Percentiles rank a stretch among this genome's conserved stretches.
Conservation (phyloP, 2,329 filamentous ascomycete species). For the Sclerotinia minor region DNA sequence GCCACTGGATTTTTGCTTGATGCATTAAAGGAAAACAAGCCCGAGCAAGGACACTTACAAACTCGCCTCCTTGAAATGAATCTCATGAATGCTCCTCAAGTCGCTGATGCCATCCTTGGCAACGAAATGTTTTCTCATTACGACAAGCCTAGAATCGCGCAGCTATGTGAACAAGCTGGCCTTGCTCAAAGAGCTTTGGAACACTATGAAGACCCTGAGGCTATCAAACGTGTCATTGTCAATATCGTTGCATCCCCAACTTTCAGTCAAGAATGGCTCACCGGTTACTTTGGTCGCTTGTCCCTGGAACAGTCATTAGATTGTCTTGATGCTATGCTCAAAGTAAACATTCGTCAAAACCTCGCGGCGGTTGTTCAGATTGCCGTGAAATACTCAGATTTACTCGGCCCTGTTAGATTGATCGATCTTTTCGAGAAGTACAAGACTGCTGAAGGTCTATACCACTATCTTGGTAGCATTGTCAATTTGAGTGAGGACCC, state of each 20-base stretch:
- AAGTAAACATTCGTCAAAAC: constrained; percentile 94
- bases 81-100: constrained; percentile 90
- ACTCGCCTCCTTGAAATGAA: constrained; percentile 98
- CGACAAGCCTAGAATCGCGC: constrained; percentile 84
- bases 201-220: constrained; percentile 86
- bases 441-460: constrained; percentile 93
- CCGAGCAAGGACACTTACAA: constrained; percentile 90
- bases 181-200: constrained; percentile 85
- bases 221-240: constrained; percentile 86
- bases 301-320: constrained; percentile 95
- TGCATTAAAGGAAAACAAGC: constrained; percentile 89
- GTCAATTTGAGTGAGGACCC: constrained; percentile 95
- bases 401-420: constrained; percentile 81
- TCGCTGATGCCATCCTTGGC: constrained; percentile 94
- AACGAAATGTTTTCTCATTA: constrained; percentile 99
- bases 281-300: constrained; percentile 88
- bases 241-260: constrained; percentile 81
- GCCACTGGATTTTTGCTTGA: constrained; percentile 97
- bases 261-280: constrained; percentile 87
- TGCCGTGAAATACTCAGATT: constrained; percentile 95
- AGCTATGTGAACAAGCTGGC: constrained; percentile 90
- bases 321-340: constrained; percentile 94
- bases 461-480: constrained; percentile 97
- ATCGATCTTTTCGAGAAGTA: constrained; percentile 98
- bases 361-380: constrained; percentile 92